phyloP scores from a whole-genome alignment of 2,329 filamentous ascomycete species.

The Beauveria varroae region DNA sequence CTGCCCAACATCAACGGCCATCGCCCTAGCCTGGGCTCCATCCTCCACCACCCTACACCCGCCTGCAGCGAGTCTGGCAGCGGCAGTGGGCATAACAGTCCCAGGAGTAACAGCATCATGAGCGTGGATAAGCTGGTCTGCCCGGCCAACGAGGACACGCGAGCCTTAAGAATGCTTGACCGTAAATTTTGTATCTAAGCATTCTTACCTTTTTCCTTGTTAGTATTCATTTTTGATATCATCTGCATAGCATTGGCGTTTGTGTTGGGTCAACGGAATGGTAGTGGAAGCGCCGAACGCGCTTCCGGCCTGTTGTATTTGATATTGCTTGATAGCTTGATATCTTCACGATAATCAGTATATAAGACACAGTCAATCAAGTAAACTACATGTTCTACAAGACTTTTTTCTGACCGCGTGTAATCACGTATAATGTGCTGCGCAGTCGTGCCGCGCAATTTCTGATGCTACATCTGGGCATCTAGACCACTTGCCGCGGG shows the following conservation, averaged over 20 bases:
- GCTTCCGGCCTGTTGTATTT: too few relatives aligned
- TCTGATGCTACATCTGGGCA: too few relatives aligned
- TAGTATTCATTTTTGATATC: constrained; percentile 3
- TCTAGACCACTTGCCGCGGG: too few relatives aligned
- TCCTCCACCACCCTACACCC: constrained; percentile 46
- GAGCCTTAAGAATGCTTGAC: constrained; percentile 60
- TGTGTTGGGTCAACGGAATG: not conserved
- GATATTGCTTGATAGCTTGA: not conserved
- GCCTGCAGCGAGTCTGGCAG: constrained; percentile 38
- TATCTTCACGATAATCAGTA: too few relatives aligned
- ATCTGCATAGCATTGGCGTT: constrained; percentile 3
- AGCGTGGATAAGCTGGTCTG: constrained; percentile 10
- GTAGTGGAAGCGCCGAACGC: too few relatives aligned
- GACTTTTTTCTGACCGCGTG: too few relatives aligned
- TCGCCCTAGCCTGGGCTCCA: constrained; percentile 38
- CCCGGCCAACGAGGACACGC: constrained; percentile 48
- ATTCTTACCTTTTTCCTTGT: not conserved
- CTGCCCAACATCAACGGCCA: constrained; percentile 16
- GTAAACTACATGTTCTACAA: too few relatives aligned
- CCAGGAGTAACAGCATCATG: constrained; percentile 20
- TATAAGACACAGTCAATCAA: too few relatives aligned
- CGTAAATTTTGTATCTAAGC: constrained; percentile 40
- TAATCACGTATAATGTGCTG: too few relatives aligned
- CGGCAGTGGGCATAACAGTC: constrained; percentile 36
- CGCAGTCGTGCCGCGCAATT: too few relatives aligned